Evolutionary conservation across 768 basidiomycete species (phyloP), one percentile per base, ranked within the genome.

Genomic region (Chalciporus chontae): DNA sequence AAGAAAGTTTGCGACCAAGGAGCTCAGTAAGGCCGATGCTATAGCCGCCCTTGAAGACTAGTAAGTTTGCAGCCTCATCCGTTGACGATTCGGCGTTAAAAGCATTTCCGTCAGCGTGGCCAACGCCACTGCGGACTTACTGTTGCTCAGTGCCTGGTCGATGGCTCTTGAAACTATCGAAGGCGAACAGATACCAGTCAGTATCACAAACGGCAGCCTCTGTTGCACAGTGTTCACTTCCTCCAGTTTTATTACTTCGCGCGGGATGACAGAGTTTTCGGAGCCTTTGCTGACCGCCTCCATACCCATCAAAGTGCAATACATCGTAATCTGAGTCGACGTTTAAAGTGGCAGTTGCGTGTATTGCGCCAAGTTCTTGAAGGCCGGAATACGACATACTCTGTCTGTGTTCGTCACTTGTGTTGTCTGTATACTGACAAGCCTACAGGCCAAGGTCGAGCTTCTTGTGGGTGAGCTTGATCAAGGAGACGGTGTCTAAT

Each of bases 41-140:
- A 91, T 96, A 38, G 89, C 89, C 8, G 76, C 86, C 0, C 74
- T 95, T 21, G 92, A 93, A 58, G 94, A 95, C 62, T 98, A 94
- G 91, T 92, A 63, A 62, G 87, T 74, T n/a, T 26, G 26, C 19
- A 38, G 18, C n/a, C 29, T 21, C 40, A 18, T 29, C 21, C 26
- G 38, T 31, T 43, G 14, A 37, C 21, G 45, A 36, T 48, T 6
- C 18, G 15, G 9, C 18, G 29, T 46, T 39, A 34, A 47, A 34
- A 53, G n/a, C 41, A 7, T 26, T 50, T 18, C 18, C 15, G 41
- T 40, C 8, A 92, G 90, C 57, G 77, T 96, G 24, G 85, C 92
- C 2, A 98, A 98, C 69, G 94, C 94, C 3, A 87, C 88, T 1
- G 80, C 82, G 13, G 94, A 97, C 64, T 70, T 94, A 38, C 63